Conservation (phyloP, 2,329 filamentous ascomycete species). For the Aspergillus ochraceoroseus region DNA sequence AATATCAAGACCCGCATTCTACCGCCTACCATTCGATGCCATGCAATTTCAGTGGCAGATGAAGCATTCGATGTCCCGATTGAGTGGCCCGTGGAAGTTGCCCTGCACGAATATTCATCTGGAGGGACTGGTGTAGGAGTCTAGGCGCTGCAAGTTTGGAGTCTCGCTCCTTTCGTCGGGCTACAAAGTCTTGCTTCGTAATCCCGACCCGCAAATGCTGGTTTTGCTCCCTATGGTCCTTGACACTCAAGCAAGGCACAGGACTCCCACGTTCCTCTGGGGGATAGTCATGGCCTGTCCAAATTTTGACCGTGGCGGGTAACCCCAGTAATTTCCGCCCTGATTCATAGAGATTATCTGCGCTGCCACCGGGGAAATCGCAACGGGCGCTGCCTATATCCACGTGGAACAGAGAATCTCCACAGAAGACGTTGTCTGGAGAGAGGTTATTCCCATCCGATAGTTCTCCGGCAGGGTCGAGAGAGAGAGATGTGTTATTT, state of each 20-base stretch:
- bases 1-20: no score
- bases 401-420: conserved; percentile 50
- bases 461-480: no score
- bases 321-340: conserved; percentile 42
- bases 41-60: no score
- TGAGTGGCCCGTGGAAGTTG: conserved; percentile 33
- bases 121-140: conserved; percentile 49
- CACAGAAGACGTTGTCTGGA: conserved; percentile 43
- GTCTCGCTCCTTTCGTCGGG: conserved; percentile 45
- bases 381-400: conserved; percentile 50
- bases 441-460: not conserved
- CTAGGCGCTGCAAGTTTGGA: conserved; percentile 42
- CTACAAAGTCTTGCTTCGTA: conserved; percentile 44
- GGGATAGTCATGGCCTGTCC: conserved; percentile 51
- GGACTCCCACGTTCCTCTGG: conserved; percentile 21
- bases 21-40: no score
- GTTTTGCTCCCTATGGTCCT: conserved; percentile 46
- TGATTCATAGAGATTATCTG: conserved; percentile 43
- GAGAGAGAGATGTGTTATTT: no score
- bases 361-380: conserved; percentile 51
- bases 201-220: conserved; percentile 47
- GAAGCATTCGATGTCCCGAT: not conserved
- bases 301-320: conserved; percentile 45
- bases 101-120: conserved; percentile 52
- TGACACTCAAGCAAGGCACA: conserved; percentile 29